A percentile compares a stretch with the other conserved stretches of the same genome.
Evolutionary conservation across 768 basidiomycete genomes (phyloP).

Genomic region (Lentinula boryana): DNA sequence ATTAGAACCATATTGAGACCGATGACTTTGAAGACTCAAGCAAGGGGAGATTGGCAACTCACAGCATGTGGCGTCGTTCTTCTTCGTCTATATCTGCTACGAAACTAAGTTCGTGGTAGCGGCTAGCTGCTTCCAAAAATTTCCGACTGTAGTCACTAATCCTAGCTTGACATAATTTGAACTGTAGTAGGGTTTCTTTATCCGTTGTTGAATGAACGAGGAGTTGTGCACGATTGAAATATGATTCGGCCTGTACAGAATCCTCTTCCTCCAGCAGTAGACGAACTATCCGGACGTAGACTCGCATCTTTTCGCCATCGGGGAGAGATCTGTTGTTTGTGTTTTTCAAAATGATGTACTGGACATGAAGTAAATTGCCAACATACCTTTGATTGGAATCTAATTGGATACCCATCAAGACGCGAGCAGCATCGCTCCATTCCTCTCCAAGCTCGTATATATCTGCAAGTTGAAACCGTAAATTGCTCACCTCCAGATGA

Average conservation of each 20-base stretch:
- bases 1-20: not conserved
- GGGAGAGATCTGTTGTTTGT: conserved; percentile 42
- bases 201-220: conserved; percentile 78
- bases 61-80: conserved; percentile 89
- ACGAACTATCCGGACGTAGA: conserved; percentile 93
- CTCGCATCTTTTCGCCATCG: conserved; percentile 82
- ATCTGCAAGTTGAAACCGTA: conserved; percentile 89
- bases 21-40: not conserved
- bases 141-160: conserved; percentile 89
- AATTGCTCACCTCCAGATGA: conserved; percentile 59
- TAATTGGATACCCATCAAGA: conserved; percentile 87
- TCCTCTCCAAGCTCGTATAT: conserved; percentile 86
- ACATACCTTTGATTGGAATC: conserved; percentile 82
- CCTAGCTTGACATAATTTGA: conserved; percentile 91
- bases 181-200: conserved; percentile 73
- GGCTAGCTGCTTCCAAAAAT: conserved; percentile 89
- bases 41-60: conserved; percentile 23
- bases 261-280: conserved; percentile 95
- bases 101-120: conserved; percentile 94
- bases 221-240: conserved; percentile 92
- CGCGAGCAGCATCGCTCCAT: conserved; percentile 88
- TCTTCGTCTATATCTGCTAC: conserved; percentile 90
- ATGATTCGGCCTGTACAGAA: conserved; percentile 95
- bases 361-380: not conserved
- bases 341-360: conserved; percentile 5